A percentile compares a stretch with the other conserved stretches of the same genome.
These are phyloP conservation scores for Vitis labrusca DNA, from an alignment of 164 flowering plant species.

Conservation along the genomic window DNA sequence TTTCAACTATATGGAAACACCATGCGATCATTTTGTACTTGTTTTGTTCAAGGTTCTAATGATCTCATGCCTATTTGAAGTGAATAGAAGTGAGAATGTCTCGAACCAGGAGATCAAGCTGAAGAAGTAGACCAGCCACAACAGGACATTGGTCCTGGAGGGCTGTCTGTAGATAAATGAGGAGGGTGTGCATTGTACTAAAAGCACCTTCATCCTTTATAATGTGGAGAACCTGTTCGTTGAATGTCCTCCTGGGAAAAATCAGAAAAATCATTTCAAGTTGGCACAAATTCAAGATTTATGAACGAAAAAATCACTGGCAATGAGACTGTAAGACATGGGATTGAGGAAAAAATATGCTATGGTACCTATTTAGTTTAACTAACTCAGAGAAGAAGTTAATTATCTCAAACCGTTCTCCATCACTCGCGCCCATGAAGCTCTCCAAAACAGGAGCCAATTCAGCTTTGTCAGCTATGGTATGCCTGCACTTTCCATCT, in stretches of 20 bases:
- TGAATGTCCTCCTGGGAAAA: slow-evolving; percentile 59
- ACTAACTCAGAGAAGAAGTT: slow-evolving; percentile 61
- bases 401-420: slow-evolving; percentile 57
- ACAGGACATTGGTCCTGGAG: slow-evolving; percentile 54
- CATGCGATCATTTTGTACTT: not conserved
- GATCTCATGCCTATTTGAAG: not conserved
- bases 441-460: slow-evolving; percentile 58
- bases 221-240: slow-evolving; percentile 61
- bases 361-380: slow-evolving; percentile 54
- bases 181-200: slow-evolving; percentile 74
- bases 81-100: not conserved
- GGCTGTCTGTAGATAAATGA: slow-evolving; percentile 62
- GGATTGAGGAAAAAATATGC: not conserved
- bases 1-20: not conserved
- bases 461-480: slow-evolving; percentile 66
- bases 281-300: not conserved
- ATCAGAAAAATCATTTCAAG: not conserved
- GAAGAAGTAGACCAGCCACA: slow-evolving; percentile 76
- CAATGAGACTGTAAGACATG: not conserved
- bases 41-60: not conserved
- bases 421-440: slow-evolving; percentile 49
- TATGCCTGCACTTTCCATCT: slow-evolving; percentile 63
- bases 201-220: slow-evolving; percentile 71
- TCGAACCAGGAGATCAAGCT: slow-evolving; percentile 79
- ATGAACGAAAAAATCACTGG: not conserved